Evolutionary conservation across 1,284 basidiomycete species (phyloP), one percentile per base, ranked within the genome.

Genomic region (Boletus mariae): DNA sequence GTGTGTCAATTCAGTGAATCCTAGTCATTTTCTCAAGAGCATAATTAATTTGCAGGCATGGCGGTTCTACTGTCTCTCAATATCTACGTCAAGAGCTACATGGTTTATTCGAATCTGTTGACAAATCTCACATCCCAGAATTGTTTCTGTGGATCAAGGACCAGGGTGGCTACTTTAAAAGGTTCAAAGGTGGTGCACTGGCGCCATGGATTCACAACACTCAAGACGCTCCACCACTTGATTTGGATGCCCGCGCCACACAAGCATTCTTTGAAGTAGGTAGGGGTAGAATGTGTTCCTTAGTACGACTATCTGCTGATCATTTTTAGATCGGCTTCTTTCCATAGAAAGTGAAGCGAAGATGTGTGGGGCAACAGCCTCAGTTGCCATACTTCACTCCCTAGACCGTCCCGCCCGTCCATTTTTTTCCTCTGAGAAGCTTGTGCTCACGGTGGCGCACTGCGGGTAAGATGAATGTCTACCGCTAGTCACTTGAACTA

Each of bases 381-480:
- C 92, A 0, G 83, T 98, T 2, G 91, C 86, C 0, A 78, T 98
- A 41, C 74, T 98, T 15, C 94, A 98, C 61, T 90, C 92, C 35
- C 76, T 98, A 11, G 84, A 90, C 62, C 78, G 82, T 10, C 85
- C 85, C 5, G 76, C 84, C 26, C 74, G 76, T 3, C 88, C 92
- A 0, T 95, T 94, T 73, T 95, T 91, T 67, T 76, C 84, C 10
- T 80, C 92, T 1, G 64, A 85, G 54, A 78, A 73, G 57, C 64
- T 94, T 23, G 81, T 84, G 7, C 71, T 95, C 49, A 95, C 92
- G 0, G 84, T 97, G n/a, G 93, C 92, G 6, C 96, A 99, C 69
- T 88, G 88, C 60, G 94, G 94, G 92, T 92, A 34, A 57, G 64
- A 48, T 60, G 61, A 81, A 41, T 52, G 7, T 43, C 44, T 43